Base-by-base conservation (phyloP, 73 alveolate species). In the Paramecium sexaurelia region DNA sequence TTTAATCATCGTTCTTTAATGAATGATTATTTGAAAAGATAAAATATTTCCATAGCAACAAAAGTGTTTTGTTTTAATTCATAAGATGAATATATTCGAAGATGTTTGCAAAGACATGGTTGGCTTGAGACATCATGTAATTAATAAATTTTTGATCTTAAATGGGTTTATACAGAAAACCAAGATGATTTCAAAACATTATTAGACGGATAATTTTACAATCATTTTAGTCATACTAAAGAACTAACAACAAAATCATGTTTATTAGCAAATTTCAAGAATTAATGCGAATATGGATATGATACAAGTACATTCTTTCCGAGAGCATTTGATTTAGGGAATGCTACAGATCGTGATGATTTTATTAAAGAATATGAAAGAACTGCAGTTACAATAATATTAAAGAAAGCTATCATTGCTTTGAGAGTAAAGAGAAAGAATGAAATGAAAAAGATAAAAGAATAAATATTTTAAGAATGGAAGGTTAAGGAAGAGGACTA, bases 241-340 rank as follows among this genome's bases (percentile, higher is more conserved):
- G 98, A 95, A 86, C 91, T 95, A 0, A 95, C 98, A 0, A 92
- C 96, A 17, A 95, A 95, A 89, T 61, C 85, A 2, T 95, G 98
- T 27, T 85, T 95, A 32, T 84, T 75, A 24, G 87, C 85, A 33
- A 95, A 94, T 71, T 67, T 95, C 11, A 92, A 95, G n/a, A 87
- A 78, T 35, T 47, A 91, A 43, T 55, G 41, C 5, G 85, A 94
- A 47, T 75, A 73, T 91, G 95, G 91, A 6, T 55, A 85, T 5
- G 91, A 95, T 84, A 55, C 92, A 27, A 91, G 55, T 27, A 32
- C 43, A 22, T 95, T 95, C 66, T 95, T 90, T 85, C 98, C 98
- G 7, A 47, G 98, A 41, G 93, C 95, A 86, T 95, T 71, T 57
- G 98, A 95, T 92, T 85, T 95, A 40, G 95, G 97, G 13, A 95